Percentiles rank a stretch among this genome's conserved stretches.
phyloP scores from a whole-genome alignment of 1,284 basidiomycete species.

The Cutaneotrichosporon arboriforme region DNA sequence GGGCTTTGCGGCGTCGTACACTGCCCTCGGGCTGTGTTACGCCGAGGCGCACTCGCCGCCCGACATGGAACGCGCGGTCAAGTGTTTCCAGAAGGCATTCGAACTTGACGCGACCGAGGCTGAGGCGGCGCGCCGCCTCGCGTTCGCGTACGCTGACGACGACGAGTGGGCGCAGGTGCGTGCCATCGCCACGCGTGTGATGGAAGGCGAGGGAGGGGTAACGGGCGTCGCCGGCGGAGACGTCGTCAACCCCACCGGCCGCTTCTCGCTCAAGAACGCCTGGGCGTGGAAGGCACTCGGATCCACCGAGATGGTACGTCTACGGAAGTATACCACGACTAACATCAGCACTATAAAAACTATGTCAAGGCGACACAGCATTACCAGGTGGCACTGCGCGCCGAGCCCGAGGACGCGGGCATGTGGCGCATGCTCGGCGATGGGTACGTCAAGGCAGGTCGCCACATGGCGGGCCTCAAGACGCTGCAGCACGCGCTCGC shows the following conservation, averaged over 20 bases:
- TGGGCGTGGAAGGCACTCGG: slow-evolving; percentile 99
- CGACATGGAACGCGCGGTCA: slow-evolving; percentile 78
- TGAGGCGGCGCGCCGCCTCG: slow-evolving; percentile 75
- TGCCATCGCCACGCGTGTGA: slow-evolving; percentile 80
- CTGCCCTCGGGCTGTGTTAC: slow-evolving; percentile 89
- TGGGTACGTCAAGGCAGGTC: slow-evolving; percentile 80
- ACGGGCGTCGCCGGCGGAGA: slow-evolving; percentile 57
- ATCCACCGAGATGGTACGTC: slow-evolving; percentile 77
- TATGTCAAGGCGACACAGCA: slow-evolving; percentile 74
- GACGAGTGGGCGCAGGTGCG: slow-evolving; percentile 95
- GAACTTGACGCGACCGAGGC: slow-evolving; percentile 87
- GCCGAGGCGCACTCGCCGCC: slow-evolving; percentile 63
- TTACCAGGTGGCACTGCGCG: slow-evolving; percentile 81
- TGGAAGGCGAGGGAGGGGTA: slow-evolving; percentile 82
- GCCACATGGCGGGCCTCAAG: slow-evolving; percentile 84
- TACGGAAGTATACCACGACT: neutral
- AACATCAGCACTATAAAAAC: slow-evolving; percentile 62
- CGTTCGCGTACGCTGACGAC: slow-evolving; percentile 85
- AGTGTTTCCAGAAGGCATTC: slow-evolving; percentile 98
- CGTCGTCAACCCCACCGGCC: slow-evolving; percentile 50
- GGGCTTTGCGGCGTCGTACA: slow-evolving; percentile 83
- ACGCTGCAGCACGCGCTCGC: slow-evolving; percentile 70
- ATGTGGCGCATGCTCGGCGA: slow-evolving; percentile 90
- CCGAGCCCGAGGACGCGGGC: slow-evolving; percentile 67
- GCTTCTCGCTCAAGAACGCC: slow-evolving; percentile 66